Conservation (phyloP, 1,139 yeast genomes). For the Magnusiomyces magnusii region DNA sequence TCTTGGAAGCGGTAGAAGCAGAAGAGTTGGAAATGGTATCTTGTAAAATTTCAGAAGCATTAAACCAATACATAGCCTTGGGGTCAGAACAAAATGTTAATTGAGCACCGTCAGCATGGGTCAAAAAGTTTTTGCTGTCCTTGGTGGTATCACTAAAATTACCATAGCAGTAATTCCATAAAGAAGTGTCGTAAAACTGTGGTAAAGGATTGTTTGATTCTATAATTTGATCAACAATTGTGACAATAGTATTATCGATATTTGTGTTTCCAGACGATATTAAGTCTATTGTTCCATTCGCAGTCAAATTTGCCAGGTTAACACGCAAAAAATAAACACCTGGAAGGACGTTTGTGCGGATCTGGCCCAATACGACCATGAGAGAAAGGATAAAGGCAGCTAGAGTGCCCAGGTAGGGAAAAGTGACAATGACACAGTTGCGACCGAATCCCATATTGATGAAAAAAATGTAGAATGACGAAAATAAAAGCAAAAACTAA, state of each 20-base stretch:
- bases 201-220: conserved; percentile 44
- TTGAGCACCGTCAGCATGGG: background rate
- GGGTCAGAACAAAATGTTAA: conserved; percentile 36
- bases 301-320: conserved; percentile 31
- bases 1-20: conserved; percentile 17
- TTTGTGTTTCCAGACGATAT: conserved; percentile 16
- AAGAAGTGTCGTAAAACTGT: conserved; percentile 54
- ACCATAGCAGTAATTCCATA: conserved; percentile 74
- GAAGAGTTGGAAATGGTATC: conserved; percentile 35
- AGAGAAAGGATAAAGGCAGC: conserved; percentile 37
- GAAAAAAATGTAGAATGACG: background rate
- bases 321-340: conserved; percentile 39
- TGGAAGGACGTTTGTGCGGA: conserved; percentile 32
- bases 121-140: conserved; percentile 25
- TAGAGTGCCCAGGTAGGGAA: conserved; percentile 37
- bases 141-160: conserved; percentile 23
- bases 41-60: conserved; percentile 45
- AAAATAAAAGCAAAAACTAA: no score
- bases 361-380: conserved; percentile 38
- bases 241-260: background rate
- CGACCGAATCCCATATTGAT: conserved; percentile 27
- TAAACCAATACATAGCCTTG: conserved; percentile 51
- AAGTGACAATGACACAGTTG: conserved; percentile 30
- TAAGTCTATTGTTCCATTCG: conserved; percentile 19
- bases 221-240: conserved; percentile 5